Base-by-base conservation (phyloP, 352 stramenopile species). In the Hyaloperonospora brassicae region DNA sequence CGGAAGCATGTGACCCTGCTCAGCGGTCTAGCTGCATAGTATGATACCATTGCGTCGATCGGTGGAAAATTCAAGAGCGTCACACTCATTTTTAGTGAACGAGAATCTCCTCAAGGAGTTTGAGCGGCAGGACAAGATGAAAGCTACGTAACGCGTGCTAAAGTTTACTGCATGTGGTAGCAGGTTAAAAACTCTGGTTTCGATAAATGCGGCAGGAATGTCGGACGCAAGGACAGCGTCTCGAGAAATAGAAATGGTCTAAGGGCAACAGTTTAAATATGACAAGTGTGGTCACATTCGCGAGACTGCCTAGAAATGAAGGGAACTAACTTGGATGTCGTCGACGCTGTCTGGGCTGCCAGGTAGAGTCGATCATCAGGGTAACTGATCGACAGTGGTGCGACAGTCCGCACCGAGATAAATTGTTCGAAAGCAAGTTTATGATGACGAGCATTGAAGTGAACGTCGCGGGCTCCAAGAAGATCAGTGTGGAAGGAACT, bases 31-130 rank as follows among this genome's bases (percentile, higher is more conserved):
- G 12, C 34, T 39, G 34, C 34, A 39, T 7, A 39, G 12, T 39
- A 39, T 12, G 34, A 39, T 12, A 7, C 12, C 7, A 39, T 39
- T 12, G n/a, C n/a, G n/a, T n/a, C n/a, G n/a, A n/a, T n/a, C n/a
- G n/a, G n/a, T n/a, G n/a, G n/a, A n/a, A n/a, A 39, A 7, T 7
- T 12, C 34, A 39, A 39, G 12, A 12, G 7, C 34, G 12, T 39
- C 12, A 39, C 34, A 12, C 34, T 39, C 12, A 39, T n/a, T 39
- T 39, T 7, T 12, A 12, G 34, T 39, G 12, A 69, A 52, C 31
- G 62, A 71, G 38, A 71, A 62, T 41, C 50, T 61, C 1, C 43
- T 66, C 8, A 64, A 61, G 50, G 50, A 59, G 17, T 52, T 59
- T 23, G 57, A 70, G 35, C 56, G 59, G 27, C 36, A 39, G 14